These are phyloP conservation scores for Hibiscus mutabilis DNA, from an alignment of 345 rosid genomes.

Conservation along the genomic window DNA sequence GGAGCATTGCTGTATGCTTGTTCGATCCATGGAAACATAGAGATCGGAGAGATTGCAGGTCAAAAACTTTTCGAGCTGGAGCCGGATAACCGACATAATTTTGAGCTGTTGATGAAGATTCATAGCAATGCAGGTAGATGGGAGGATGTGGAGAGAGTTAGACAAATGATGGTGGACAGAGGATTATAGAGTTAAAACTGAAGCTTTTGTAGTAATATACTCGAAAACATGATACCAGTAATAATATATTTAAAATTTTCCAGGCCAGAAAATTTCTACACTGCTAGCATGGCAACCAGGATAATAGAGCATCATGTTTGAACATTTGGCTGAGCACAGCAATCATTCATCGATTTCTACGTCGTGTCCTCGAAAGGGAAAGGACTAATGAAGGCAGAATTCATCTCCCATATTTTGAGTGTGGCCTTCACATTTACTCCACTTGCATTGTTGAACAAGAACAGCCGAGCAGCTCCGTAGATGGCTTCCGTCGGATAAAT, in stretches of 20 bases:
- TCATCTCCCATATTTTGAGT: constrained; percentile 71
- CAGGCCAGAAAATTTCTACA: no score
- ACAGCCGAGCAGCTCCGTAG: constrained; percentile 62
- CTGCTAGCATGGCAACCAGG: no score
- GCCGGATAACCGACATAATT: constrained; percentile 79
- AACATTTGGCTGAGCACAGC: not conserved
- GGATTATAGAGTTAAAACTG: constrained; percentile 29
- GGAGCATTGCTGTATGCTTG: constrained; percentile 80
- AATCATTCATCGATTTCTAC: not conserved
- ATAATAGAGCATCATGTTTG: not conserved
- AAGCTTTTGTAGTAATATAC: not conserved
- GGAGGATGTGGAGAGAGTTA: constrained; percentile 54
- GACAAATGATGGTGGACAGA: constrained; percentile 58
- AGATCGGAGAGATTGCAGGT: constrained; percentile 62
- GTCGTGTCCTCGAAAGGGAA: constrained; percentile 28
- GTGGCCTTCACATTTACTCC: constrained; percentile 60
- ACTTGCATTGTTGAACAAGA: constrained; percentile 82
- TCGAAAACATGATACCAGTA: not conserved
- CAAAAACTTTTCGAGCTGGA: constrained; percentile 65
- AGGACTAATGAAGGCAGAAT: constrained; percentile 68
- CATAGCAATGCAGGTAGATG: constrained; percentile 40
- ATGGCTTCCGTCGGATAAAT: constrained; percentile 87
- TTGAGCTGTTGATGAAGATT: constrained; percentile 59
- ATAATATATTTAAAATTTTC: no score
- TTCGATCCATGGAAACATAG: constrained; percentile 49